phyloP scores from a whole-genome alignment of 208 protist genomes.

The Acanthamoeba castellanii region DNA sequence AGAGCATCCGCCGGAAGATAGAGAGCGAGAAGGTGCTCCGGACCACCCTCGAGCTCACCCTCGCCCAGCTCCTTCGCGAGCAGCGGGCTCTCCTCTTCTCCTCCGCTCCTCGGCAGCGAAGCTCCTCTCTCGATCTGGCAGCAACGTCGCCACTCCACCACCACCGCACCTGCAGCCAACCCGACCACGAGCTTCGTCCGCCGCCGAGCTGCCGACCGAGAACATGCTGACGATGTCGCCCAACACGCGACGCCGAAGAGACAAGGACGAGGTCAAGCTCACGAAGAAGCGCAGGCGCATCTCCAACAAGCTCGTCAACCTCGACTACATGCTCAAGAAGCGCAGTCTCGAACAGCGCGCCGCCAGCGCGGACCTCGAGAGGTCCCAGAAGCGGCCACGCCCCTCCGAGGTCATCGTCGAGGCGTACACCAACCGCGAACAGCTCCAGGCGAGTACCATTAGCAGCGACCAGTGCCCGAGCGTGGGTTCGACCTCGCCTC shows the following conservation, averaged over 20 bases:
- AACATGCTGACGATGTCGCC: background rate
- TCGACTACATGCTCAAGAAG: conserved; percentile 26
- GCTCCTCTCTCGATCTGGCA: background rate
- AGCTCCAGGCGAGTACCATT: too few relatives aligned
- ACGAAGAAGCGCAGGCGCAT: background rate
- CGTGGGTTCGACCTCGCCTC: background rate
- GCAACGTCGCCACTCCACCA: background rate
- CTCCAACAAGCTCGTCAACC: conserved; percentile 20
- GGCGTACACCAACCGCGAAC: background rate
- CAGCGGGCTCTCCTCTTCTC: background rate
- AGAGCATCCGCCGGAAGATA: background rate
- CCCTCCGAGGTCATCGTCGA: background rate
- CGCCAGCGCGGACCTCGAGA: background rate
- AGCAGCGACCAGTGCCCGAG: too few relatives aligned
- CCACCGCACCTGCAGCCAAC: background rate
- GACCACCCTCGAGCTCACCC: background rate
- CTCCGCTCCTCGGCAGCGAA: background rate
- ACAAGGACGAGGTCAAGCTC: background rate
- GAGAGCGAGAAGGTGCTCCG: background rate
- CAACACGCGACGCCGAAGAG: background rate
- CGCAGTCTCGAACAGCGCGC: background rate
- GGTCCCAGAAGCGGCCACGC: background rate
- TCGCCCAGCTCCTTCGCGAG: background rate
- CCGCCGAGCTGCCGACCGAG: background rate
- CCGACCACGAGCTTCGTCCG: background rate